phyloP scores from a whole-genome alignment of 2,329 filamentous ascomycete species.

The Beauveria brongniartii region DNA sequence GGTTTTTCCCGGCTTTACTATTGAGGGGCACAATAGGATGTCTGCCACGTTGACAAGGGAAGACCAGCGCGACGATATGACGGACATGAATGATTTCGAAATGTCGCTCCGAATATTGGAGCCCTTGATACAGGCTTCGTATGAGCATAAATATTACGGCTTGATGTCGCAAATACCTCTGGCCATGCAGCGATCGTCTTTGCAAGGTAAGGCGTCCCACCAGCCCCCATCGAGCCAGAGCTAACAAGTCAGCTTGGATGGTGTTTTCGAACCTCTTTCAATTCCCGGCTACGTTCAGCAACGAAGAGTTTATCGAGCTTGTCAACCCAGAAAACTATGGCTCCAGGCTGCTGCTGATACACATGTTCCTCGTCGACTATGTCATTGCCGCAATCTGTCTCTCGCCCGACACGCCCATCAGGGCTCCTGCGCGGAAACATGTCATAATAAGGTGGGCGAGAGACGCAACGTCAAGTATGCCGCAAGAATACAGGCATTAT shows the following conservation, averaged over 20 bases:
- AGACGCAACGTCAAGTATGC: constrained; percentile 16
- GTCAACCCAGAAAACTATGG: constrained; percentile 22
- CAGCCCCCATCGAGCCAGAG: not conserved
- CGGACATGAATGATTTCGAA: constrained; percentile 17
- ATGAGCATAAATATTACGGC: constrained; percentile 16
- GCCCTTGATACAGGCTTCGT: constrained; percentile 13
- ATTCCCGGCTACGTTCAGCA: constrained; percentile 14
- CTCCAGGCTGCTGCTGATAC: constrained; percentile 27
- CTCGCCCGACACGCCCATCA: constrained; percentile 15
- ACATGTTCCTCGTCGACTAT: constrained; percentile 28
- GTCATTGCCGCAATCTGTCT: constrained; percentile 19
- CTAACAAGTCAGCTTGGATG: constrained; percentile 16
- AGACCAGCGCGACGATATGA: constrained; percentile 17
- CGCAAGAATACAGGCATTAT: constrained; percentile 14
- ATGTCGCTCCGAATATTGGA: constrained; percentile 14
- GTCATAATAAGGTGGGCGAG: constrained; percentile 20
- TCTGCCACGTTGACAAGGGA: constrained; percentile 16
- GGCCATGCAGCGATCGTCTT: constrained; percentile 13
- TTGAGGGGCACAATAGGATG: constrained; percentile 19
- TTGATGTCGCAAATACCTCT: constrained; percentile 13
- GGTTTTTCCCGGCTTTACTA: constrained; percentile 18
- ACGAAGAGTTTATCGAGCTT: constrained; percentile 25
- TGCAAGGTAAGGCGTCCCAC: constrained; percentile 14
- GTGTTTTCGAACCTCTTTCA: constrained; percentile 17
- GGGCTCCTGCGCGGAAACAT: constrained; percentile 17